Conservation (phyloP, 345 rosid species). For the Populus tremula region DNA sequence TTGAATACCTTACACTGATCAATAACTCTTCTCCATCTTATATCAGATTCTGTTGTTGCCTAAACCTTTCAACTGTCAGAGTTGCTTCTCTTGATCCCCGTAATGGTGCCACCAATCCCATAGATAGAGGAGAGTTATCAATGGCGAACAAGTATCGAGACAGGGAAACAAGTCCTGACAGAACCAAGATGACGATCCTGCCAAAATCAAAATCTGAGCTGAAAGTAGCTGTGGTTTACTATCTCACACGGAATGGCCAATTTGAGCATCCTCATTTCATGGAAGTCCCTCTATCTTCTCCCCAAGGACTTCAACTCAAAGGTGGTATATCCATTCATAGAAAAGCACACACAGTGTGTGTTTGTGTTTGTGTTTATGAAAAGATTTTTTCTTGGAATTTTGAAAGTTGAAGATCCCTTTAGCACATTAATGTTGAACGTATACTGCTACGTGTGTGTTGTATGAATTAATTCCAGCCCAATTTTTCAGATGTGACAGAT, state of each 20-base stretch:
- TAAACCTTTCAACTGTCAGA: neutral
- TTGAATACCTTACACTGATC: neutral
- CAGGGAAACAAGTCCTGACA: constrained; percentile 26
- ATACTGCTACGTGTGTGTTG: neutral
- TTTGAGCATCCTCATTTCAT: constrained; percentile 24
- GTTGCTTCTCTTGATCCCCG: neutral
- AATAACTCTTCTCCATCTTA: neutral
- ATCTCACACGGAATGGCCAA: constrained; percentile 18
- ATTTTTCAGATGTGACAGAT: constrained; percentile 14
- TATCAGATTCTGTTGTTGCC: neutral
- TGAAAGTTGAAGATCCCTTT: neutral
- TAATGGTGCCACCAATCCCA: constrained; percentile 25
- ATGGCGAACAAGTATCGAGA: constrained; percentile 18
- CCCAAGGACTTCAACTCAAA: constrained; percentile 16
- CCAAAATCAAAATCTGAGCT: constrained; percentile 22
- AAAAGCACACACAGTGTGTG: neutral
- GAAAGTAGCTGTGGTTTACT: constrained; percentile 17
- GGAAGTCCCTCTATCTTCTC: constrained; percentile 18
- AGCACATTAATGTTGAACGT: neutral
- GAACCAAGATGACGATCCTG: constrained; percentile 27
- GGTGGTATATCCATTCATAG: neutral
- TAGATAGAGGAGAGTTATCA: constrained; percentile 13
- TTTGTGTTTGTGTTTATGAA: neutral
- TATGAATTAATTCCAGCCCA: neutral
- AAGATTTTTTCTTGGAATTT: neutral